Evolutionary conservation across 371 early-diverging fungal species (phyloP), one percentile per base, ranked within the genome.

Genomic region (Rhizopus arrhizus): DNA sequence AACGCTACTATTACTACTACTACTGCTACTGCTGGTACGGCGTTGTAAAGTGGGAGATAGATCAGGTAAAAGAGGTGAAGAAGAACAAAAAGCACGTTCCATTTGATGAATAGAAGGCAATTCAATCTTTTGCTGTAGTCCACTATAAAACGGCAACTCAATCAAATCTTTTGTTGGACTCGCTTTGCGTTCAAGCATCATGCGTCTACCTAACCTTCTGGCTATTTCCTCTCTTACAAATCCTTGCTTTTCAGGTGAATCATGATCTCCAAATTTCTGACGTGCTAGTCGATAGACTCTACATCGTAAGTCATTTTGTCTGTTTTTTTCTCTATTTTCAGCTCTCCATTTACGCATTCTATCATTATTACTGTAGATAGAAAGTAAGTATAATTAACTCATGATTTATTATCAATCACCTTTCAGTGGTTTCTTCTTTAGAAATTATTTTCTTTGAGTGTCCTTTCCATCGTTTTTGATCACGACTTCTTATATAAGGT

Each of bases 271-370:
- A 64, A 83, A 89, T 38, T 78, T 81, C 60, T 84, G 83, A 9
- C 85, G 72, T 3, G 89, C 89, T 45, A 84, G 72, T 5, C 87
- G 81, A 68, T 89, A 87, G 3, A 89, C 89, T 46, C 89, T 85
- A 53, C 88, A 89, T 22, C 89, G 73, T 62, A 87, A 68, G 53
- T 89, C 89, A 59, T 89, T 89, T 51, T 84, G 77, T 52, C 83
- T 72, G 58, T 89, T 85, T 51, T 85, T 85, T 50, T 85, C 86
- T 53, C 80, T 71, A 43, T 85, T 85, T 59, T 83, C 81, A n/a
- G 86, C 79, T 36, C 86, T 57, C 86, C 86, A 85, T 54, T 83
- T 70, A n/a, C 86, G 78, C 86, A 85, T 85, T 54, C 86, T 68
- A 59, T 62, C 68, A 60, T 49, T 56, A 50, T 57, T 62, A 28